Percentiles rank a stretch among this genome's conserved stretches.
Evolutionary conservation across 2,329 filamentous ascomycete species (phyloP).

Genomic region (Epichloe bromicola): DNA sequence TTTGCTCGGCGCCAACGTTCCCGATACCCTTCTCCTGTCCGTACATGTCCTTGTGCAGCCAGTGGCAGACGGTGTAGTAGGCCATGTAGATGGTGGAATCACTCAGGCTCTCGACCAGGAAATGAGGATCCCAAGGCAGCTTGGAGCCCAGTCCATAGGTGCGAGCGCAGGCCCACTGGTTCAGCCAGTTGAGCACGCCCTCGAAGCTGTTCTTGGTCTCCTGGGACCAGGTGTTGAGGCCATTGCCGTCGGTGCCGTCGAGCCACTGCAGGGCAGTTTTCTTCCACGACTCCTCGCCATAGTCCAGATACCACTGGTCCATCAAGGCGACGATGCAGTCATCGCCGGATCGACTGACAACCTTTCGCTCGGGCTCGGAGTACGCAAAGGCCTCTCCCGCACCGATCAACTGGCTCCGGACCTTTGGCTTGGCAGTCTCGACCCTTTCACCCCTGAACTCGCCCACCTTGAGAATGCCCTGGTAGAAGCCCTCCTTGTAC

Average conservation of each 20-base stretch:
- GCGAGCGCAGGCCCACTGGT: conserved; percentile 88
- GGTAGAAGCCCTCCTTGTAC: conserved; percentile 96
- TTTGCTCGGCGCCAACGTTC: conserved; percentile 66
- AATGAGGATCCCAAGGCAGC: conserved; percentile 83
- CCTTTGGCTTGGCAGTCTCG: conserved; percentile 74
- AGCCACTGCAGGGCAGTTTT: conserved; percentile 61
- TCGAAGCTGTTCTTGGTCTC: conserved; percentile 73
- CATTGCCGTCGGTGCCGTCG: conserved; percentile 49
- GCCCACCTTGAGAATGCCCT: conserved; percentile 77
- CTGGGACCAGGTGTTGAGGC: conserved; percentile 65
- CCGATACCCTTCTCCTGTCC: conserved; percentile 58
- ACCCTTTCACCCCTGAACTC: conserved; percentile 83
- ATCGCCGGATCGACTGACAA: conserved; percentile 79
- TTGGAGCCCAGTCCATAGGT: conserved; percentile 88
- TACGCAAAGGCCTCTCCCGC: conserved; percentile 76
- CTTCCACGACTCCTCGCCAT: conserved; percentile 84
- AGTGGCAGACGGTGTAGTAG: conserved; percentile 56
- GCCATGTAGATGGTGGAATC: conserved; percentile 91
- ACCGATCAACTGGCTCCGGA: conserved; percentile 65
- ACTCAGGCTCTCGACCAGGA: conserved; percentile 83
- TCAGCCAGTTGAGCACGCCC: conserved; percentile 80
- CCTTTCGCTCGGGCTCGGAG: conserved; percentile 81
- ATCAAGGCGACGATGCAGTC: conserved; percentile 87
- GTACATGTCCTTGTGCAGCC: conserved; percentile 74
- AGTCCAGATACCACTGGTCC: conserved; percentile 97